phyloP scores from a whole-genome alignment of 495 filamentous ascomycete genomes.

The Sordaria brevicollis region DNA sequence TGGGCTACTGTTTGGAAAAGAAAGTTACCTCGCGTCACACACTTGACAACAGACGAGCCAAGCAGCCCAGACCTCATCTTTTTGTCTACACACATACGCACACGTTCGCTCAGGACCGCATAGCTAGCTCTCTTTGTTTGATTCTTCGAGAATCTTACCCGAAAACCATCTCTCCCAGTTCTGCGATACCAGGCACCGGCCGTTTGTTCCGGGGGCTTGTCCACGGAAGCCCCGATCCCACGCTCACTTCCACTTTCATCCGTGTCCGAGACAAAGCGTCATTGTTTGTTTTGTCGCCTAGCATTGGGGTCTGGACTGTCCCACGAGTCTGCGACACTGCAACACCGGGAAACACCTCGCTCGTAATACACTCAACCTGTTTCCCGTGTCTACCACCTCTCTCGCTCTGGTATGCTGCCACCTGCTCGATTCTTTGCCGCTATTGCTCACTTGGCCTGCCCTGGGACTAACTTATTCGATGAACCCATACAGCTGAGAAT shows the following conservation, averaged over 20 bases:
- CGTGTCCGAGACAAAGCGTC: not conserved
- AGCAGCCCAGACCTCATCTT: not conserved
- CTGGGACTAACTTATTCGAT: not conserved
- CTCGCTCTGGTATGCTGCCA: not conserved
- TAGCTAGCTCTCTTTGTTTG: not conserved
- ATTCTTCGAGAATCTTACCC: not conserved
- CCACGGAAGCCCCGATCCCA: not conserved
- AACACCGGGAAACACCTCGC: not conserved
- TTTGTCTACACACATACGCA: not conserved
- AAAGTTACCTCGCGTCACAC: not conserved
- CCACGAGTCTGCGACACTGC: not conserved
- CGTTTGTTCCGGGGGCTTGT: not conserved
- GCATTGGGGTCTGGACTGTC: not conserved
- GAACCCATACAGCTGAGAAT: not conserved
- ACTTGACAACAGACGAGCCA: not conserved
- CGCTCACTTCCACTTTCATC: not conserved
- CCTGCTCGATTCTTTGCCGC: not conserved
- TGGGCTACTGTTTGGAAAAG: not conserved
- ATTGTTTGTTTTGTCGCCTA: not conserved
- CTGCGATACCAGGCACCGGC: not conserved
- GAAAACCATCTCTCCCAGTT: not conserved
- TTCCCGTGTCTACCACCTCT: not conserved
- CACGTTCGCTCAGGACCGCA: not conserved
- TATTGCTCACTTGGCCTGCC: not conserved
- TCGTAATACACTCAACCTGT: not conserved